A percentile compares a stretch with the other conserved stretches of the same genome.
phyloP scores from a whole-genome alignment of 2,329 filamentous ascomycete genomes.

The Penicillium brevicompactum region DNA sequence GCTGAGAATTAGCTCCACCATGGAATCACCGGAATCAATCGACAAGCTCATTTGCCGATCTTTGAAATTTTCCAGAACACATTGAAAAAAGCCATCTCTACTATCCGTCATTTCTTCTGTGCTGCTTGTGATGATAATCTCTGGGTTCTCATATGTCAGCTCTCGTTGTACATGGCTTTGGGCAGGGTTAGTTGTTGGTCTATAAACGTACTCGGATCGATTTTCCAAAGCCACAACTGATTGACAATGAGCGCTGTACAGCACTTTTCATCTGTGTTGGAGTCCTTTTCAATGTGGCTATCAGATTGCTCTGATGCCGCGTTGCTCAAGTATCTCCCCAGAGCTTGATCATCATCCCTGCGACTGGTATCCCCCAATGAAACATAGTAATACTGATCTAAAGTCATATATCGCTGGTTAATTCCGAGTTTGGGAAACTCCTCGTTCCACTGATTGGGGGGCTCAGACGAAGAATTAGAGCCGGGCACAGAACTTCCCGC shows the following conservation, averaged over 20 bases:
- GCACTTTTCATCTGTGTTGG: slow-evolving; percentile 2
- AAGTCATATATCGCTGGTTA: neutral
- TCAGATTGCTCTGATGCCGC: no score
- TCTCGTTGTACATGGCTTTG: no score
- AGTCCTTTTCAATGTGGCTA: neutral
- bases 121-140: slow-evolving; percentile 14
- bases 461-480: no score
- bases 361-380: slow-evolving; percentile 3
- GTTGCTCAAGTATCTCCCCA: slow-evolving; percentile 1
- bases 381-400: slow-evolving; percentile 17
- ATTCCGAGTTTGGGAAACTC: no score
- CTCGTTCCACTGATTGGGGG: no score
- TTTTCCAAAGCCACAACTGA: slow-evolving; percentile 25
- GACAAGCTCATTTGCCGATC: neutral
- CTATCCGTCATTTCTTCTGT: slow-evolving; percentile 2
- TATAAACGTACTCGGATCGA: slow-evolving; percentile 13
- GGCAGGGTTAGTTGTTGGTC: no score
- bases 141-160: neutral
- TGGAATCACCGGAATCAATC: neutral
- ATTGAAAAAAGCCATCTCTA: slow-evolving; percentile 5
- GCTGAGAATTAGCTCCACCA: slow-evolving; percentile 10
- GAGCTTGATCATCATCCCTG: slow-evolving; percentile 9
- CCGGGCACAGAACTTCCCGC: no score
- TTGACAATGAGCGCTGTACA: slow-evolving; percentile 11
- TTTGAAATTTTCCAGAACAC: slow-evolving; percentile 1